Evolutionary conservation across 2,329 filamentous ascomycete genomes (phyloP).

Genomic region (Pseudogymnoascus sp.): DNA sequence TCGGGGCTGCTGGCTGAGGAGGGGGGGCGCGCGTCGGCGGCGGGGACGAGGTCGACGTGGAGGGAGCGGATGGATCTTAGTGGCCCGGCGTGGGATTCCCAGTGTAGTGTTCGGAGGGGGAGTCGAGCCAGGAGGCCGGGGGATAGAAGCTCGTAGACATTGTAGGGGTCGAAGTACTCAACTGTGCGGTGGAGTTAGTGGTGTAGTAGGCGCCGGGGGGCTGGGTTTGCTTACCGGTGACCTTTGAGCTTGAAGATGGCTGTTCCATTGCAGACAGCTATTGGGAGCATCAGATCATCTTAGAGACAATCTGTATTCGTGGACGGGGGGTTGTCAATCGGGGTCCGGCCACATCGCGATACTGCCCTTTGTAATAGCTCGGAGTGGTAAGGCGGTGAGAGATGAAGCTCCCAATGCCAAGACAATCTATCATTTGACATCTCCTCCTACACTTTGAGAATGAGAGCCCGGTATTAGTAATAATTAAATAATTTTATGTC

Average conservation of each 20-base stretch:
- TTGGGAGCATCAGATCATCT: conserved; percentile 1
- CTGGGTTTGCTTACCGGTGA: conserved; percentile 52
- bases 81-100: conserved; percentile 90
- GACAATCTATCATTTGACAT: background rate
- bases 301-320: conserved; percentile 5
- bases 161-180: conserved; percentile 91
- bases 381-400: conserved; percentile 3
- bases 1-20: conserved; percentile 30
- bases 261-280: conserved; percentile 50
- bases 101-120: conserved; percentile 85
- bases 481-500: too few relatives aligned
- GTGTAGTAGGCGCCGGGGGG: background rate
- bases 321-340: conserved; percentile 4
- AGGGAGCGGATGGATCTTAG: conserved; percentile 89
- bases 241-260: conserved; percentile 65
- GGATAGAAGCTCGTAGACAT: conserved; percentile 74
- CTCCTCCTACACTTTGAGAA: background rate
- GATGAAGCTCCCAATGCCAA: conserved; percentile 1
- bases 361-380: conserved; percentile 4
- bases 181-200: conserved; percentile 46
- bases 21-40: conserved; percentile 36
- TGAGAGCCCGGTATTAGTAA: background rate
- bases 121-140: conserved; percentile 70
- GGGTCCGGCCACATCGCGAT: conserved; percentile 5
- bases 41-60: conserved; percentile 74